Evolutionary conservation across 495 filamentous ascomycete genomes (phyloP).

Genomic region (Jackrogersella minutella): DNA sequence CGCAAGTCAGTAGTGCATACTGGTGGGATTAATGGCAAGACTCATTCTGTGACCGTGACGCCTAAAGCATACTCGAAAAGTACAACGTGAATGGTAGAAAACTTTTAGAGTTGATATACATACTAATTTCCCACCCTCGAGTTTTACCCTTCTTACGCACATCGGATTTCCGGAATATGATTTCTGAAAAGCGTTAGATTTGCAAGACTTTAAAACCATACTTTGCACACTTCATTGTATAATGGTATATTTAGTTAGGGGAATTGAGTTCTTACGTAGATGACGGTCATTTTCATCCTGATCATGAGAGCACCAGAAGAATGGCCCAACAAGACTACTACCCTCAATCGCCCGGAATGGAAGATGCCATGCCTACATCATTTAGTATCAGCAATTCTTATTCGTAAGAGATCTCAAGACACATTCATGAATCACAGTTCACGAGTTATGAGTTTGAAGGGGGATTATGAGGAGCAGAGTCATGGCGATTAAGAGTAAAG

Average conservation of each 20-base stretch:
- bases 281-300: constrained; percentile 60
- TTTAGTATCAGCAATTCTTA: constrained; percentile 31
- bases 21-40: background rate
- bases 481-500: background rate
- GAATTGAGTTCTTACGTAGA: constrained; percentile 53
- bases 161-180: constrained; percentile 64
- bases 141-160: constrained; percentile 66
- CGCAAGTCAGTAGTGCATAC: background rate
- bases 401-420: background rate
- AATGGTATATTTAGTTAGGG: background rate
- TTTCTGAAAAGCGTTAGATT: constrained; percentile 48
- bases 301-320: constrained; percentile 64
- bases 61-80: background rate
- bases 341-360: constrained; percentile 62
- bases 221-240: background rate
- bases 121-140: constrained; percentile 63
- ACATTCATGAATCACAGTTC: background rate
- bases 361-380: constrained; percentile 54
- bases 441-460: background rate
- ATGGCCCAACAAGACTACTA: constrained; percentile 60
- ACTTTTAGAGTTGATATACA: background rate
- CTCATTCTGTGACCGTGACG: background rate
- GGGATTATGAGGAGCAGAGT: background rate
- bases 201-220: background rate
- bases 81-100: background rate